Evolutionary conservation across 805 yeast species (phyloP).

Genomic region (Cyberlindnera veronae): DNA sequence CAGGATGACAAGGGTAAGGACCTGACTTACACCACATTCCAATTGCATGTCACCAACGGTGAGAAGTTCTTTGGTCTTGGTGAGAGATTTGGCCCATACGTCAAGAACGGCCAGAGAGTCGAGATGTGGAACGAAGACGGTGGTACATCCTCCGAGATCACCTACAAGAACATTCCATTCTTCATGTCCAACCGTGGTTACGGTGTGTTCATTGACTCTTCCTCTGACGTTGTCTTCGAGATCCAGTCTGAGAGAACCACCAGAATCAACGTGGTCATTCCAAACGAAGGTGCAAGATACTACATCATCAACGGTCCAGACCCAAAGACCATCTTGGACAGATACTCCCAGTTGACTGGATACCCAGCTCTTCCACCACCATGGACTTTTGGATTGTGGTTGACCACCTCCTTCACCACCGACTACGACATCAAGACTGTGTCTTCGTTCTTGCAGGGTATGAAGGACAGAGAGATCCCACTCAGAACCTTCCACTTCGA

Average conservation of each 20-base stretch:
- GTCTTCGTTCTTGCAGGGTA: constrained; percentile 20
- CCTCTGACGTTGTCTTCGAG: constrained; percentile 20
- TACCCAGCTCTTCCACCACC: constrained; percentile 24
- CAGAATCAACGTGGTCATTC: constrained; percentile 20
- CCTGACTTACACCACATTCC: constrained; percentile 18
- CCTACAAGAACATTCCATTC: constrained; percentile 24
- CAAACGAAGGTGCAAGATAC: constrained; percentile 22
- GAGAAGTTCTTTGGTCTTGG: constrained; percentile 25
- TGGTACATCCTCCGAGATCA: constrained; percentile 23
- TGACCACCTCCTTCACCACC: constrained; percentile 24
- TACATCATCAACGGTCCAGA: constrained; percentile 24
- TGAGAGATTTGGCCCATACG: constrained; percentile 25
- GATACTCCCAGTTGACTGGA: constrained; percentile 23
- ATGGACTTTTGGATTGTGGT: constrained; percentile 25
- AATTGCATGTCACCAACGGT: constrained; percentile 22
- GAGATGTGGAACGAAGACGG: constrained; percentile 26
- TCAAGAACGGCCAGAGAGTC: constrained; percentile 25
- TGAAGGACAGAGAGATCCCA: constrained; percentile 24
- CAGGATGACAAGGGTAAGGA: constrained; percentile 9
- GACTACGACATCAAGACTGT: constrained; percentile 23
- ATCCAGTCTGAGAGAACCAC: constrained; percentile 24
- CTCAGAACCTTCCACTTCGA: constrained; percentile 23
- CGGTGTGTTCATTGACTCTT: constrained; percentile 23
- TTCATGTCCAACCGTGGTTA: constrained; percentile 22
- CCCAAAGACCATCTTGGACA: constrained; percentile 21